Conservation (phyloP, 306 rosid species). For the Vicia faba region DNA sequence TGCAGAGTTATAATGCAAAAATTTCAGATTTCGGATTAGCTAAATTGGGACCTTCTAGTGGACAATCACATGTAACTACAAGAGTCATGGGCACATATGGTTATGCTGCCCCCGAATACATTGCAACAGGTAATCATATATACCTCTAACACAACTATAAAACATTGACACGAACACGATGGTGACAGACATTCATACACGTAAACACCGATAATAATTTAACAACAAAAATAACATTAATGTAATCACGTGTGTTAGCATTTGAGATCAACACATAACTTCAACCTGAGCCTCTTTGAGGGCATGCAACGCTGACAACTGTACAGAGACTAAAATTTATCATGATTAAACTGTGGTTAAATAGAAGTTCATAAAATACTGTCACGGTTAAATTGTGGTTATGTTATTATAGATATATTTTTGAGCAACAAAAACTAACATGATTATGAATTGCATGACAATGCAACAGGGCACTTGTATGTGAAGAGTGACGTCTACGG, state of each 20-base stretch:
- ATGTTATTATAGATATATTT: too few species aligned
- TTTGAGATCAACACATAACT: background rate
- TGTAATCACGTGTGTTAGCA: background rate
- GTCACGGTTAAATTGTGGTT: too few species aligned
- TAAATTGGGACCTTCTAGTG: conserved; percentile 76
- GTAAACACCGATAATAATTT: background rate
- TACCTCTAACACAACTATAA: background rate
- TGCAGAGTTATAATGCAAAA: conserved; percentile 74
- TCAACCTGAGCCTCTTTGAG: too few species aligned
- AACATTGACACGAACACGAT: background rate
- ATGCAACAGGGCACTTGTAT: conserved; percentile 83
- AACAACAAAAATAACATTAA: background rate
- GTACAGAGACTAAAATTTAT: too few species aligned
- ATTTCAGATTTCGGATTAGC: conserved; percentile 89
- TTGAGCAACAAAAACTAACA: background rate
- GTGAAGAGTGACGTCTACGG: conserved; percentile 94
- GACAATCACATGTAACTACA: conserved; percentile 78
- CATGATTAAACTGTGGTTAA: too few species aligned
- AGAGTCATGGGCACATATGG: conserved; percentile 82
- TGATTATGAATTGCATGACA: background rate
- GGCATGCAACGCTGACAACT: too few species aligned
- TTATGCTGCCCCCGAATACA: conserved; percentile 89
- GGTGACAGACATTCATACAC: background rate
- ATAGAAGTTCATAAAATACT: too few species aligned
- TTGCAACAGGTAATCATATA: conserved; percentile 70